Conservation (phyloP, 306 rosid genomes). For the Lupinus albus region DNA sequence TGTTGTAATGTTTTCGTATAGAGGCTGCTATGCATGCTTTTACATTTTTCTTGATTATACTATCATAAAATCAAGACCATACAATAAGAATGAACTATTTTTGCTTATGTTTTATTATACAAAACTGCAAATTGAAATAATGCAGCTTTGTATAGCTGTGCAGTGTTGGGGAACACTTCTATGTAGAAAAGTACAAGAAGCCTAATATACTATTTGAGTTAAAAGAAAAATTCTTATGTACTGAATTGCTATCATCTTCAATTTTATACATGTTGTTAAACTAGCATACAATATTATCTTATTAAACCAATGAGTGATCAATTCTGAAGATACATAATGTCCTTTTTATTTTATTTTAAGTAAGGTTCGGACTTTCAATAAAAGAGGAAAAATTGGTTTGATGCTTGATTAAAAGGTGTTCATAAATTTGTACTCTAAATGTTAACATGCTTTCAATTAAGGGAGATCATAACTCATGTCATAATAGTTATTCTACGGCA, state of each 20-base stretch:
- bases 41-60: constrained; percentile 17
- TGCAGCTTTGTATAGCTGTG: background rate
- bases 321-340: no score
- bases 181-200: background rate
- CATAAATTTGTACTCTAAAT: background rate
- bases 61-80: constrained; percentile 27
- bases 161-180: background rate
- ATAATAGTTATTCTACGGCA: background rate
- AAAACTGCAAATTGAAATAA: constrained; percentile 19
- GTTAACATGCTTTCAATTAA: background rate
- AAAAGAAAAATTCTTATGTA: no score
- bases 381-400: background rate
- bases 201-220: no score
- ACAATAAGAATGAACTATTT: constrained; percentile 35
- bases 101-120: constrained; percentile 18
- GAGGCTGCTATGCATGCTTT: constrained; percentile 44
- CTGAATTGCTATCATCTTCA: background rate
- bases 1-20: constrained; percentile 42
- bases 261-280: background rate
- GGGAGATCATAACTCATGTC: background rate
- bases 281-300: background rate
- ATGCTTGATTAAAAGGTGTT: background rate
- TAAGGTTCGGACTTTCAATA: no score
- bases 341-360: no score
- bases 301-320: no score